Evolutionary conservation across 352 stramenopile genomes (phyloP), one percentile per base, ranked within the genome.

Genomic region (Pythium pyrilobum): DNA sequence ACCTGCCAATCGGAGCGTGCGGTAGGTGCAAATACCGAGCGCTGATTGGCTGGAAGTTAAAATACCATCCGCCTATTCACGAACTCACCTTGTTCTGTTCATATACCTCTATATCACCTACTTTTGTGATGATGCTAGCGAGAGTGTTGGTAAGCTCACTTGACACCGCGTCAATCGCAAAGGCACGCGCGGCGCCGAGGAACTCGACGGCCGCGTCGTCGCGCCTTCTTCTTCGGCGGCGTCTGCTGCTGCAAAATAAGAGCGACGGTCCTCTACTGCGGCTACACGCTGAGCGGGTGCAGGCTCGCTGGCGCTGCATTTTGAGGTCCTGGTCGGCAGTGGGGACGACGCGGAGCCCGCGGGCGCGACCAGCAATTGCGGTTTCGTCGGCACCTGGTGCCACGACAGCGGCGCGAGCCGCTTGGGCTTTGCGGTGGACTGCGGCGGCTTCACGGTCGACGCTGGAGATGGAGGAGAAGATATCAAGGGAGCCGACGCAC

Each of bases 301-400:
- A n/a, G n/a, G 31, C 15, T 32, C 47, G n/a, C 24, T 3, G 12
- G 31, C 23, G 33, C n/a, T 36, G 23, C 33, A 10, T 45, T 24
- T 47, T 20, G 20, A 27, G 29, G n/a, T n/a, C n/a, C n/a, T 34
- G 10, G 4, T 11, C 31, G 18, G 31, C 24, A 38, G 20, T n/a
- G 44, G 42, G 23, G 43, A 45, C 16, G 39, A 38, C 16, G 25
- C 32, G 23, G 48, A 1, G 52, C 32, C 21, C 33, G 10, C 12
- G 49, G 38, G 43, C 7, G 43, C 52, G 10, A 84, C 66, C 15
- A 80, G 55, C 27, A 85, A 56, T 51, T 77, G 62, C 2, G 64
- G 73, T 45, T 84, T 85, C 11, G 69, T 78, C 10, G 68, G 16
- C 21, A 84, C 73, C 8, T 61, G 66, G 37, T 81, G 67, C 76